These are phyloP conservation scores for Paulownia fortunei DNA, from an alignment of 257 asterid species.

Conservation along the genomic window DNA sequence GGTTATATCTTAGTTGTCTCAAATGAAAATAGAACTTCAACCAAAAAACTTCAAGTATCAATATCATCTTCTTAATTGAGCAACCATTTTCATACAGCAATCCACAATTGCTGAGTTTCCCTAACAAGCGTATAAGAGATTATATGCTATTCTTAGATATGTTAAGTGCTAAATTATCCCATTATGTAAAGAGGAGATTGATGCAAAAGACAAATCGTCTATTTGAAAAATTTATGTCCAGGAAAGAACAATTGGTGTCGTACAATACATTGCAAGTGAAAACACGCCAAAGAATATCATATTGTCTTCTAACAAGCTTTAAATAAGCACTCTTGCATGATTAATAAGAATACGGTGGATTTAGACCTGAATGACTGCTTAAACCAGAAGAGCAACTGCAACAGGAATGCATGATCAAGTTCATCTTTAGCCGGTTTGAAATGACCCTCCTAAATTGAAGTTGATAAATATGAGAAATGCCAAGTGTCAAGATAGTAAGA, in stretches of 20 bases:
- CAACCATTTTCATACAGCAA: too few species aligned
- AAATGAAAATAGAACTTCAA: too few species aligned
- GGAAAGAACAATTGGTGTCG: neutral
- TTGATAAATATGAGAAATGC: slow-evolving; percentile 36
- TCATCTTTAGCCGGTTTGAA: slow-evolving; percentile 76
- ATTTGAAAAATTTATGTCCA: slow-evolving; percentile 6
- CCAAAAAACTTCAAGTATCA: too few species aligned
- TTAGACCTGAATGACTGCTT: slow-evolving; percentile 91
- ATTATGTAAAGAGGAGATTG: neutral
- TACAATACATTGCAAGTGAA: slow-evolving; percentile 16
- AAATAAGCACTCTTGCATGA: slow-evolving; percentile 21
- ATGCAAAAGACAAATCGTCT: slow-evolving; percentile 26
- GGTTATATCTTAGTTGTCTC: too few species aligned
- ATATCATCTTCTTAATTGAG: too few species aligned
- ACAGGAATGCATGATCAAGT: slow-evolving; percentile 80
- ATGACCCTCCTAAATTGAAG: slow-evolving; percentile 74
- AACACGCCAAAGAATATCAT: slow-evolving; percentile 6
- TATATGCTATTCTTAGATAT: slow-evolving; percentile 13
- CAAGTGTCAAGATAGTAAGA: slow-evolving; percentile 18
- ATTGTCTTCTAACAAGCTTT: slow-evolving; percentile 19
- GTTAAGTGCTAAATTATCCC: neutral
- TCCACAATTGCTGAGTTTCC: too few species aligned
- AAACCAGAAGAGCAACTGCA: slow-evolving; percentile 98
- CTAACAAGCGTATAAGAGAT: too few species aligned
- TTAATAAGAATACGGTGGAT: slow-evolving; percentile 18